A percentile compares a stretch with the other conserved stretches of the same genome.
Evolutionary conservation across 1,139 yeast genomes (phyloP).

Genomic region (Magnusiomyces paraingens): DNA sequence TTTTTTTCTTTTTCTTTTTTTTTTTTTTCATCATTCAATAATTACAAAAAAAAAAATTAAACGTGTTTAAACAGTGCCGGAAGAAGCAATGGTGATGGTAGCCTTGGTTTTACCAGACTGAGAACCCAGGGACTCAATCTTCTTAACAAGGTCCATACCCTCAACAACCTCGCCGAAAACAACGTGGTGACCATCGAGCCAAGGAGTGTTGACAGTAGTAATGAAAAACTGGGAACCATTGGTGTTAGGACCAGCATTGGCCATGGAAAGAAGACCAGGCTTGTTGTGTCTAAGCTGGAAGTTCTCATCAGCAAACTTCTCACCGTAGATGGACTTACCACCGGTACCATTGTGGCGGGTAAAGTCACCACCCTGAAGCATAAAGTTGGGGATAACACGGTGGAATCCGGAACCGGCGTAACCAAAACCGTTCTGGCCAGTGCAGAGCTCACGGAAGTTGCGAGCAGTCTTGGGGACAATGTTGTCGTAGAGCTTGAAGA

Average conservation of each 20-base stretch:
- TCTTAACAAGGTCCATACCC: constrained; percentile 86
- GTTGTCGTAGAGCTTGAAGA: constrained; percentile 83
- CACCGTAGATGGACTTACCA: constrained; percentile 98
- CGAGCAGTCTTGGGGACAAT: constrained; percentile 92
- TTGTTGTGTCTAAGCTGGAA: constrained; percentile 74
- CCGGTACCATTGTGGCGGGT: constrained; percentile 74
- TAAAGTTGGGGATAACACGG: constrained; percentile 96
- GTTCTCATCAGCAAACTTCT: constrained; percentile 94
- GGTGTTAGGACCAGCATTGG: constrained; percentile 99
- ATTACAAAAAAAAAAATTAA: neutral
- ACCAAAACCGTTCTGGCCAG: constrained; percentile 98
- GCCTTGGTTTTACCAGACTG: constrained; percentile 75
- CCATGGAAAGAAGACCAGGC: constrained; percentile 97
- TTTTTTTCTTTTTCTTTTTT: too few relatives aligned
- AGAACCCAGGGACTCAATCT: constrained; percentile 83
- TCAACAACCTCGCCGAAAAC: constrained; percentile 96
- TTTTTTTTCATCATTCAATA: too few relatives aligned
- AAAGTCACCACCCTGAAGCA: constrained; percentile 99
- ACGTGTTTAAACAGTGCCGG: constrained; percentile 68
- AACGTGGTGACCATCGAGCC: constrained; percentile 99
- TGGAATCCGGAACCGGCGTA: constrained; percentile 91
- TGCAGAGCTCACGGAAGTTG: constrained; percentile 94
- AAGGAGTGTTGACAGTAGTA: constrained; percentile 91
- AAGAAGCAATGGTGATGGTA: constrained; percentile 69
- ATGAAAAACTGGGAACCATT: constrained; percentile 99